Evolutionary conservation across 2,329 filamentous ascomycete species (phyloP), one percentile per base, ranked within the genome.

Genomic region (Aquanectria penicillioides): DNA sequence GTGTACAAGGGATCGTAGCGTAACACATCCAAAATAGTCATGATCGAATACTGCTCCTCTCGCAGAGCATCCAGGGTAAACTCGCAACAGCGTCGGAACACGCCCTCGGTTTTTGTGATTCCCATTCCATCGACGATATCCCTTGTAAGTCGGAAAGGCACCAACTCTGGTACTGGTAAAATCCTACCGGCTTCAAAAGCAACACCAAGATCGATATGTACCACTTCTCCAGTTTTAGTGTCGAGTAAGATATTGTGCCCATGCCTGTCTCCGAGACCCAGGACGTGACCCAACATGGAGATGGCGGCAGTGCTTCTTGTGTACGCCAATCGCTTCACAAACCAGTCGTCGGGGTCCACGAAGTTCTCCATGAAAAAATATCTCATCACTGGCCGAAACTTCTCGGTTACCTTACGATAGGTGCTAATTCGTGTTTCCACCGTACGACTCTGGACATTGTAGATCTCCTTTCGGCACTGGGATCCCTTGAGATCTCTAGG

Each of bases 311-410:
- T 98, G 36, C 91, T 95, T 58, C 95, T 87, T 1, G 93, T 97
- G 73, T 99, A 99, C 6, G 94, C 93, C 9, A 97, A 85, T 6
- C 96, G 87, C 67, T 89, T 92, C 59, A 87, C 85, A 70, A 97
- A 99, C 95, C 95, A 99, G 67, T 97, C 94, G 72, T 99, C 94
- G 0, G 95, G 95, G 63, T 97, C 93, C 48, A 89, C 84, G 73
- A 97, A 99, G 60, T 91, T 87, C 74, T 99, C 95, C 81, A 97
- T 93, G 74, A 99, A 97, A 79, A 99, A 99, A 79, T 94, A 97
- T 55, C 91, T 88, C 89, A 99, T 91, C 5, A 98, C 95, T 0
- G 96, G 95, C 61, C 93, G 91, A 74, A 98, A 97, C 46, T 86
- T 86, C 4, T 93, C 89, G 6, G 88, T 89, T 3, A 97, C 89